Evolutionary conservation across 208 protist genomes (phyloP), one percentile per base, ranked within the genome.

Genomic region (Trypanosoma congolense): DNA sequence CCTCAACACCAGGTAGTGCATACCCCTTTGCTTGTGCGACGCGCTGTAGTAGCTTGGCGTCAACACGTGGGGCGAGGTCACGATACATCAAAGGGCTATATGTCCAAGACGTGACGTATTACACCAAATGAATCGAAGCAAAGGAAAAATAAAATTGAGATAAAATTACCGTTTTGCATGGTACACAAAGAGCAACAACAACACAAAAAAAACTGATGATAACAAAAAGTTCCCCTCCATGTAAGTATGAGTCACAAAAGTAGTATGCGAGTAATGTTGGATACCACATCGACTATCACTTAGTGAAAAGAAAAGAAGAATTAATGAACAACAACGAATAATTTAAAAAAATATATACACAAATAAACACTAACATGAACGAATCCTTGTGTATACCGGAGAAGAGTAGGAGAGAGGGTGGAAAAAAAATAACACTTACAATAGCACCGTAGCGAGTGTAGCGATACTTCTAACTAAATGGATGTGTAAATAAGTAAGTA

Each of bases 21-120:
- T 47, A 16, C 49, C 30, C 19, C 1, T 29, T 56, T 19, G 10
- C n/a, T 53, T 12, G 35, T n/a, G 52, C 19, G 6, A 61, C 54
- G 18, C 55, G 35, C 46, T 56, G 49, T 33, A 56, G 18, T 4
- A 58, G 28, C 21, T 29, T 35, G 3, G 30, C 36, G 33, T 53
- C 41, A 22, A 64, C 48, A 1, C 2, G 49, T 61, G 65, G 58
- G 33, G 58, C 58, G 44, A 57, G 65, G 41, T 63, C 58, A 53
- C 57, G 56, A 36, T 45, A 24, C 65, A 64, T 59, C 19, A 12
- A 38, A 18, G 35, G 12, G 24, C 26, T 12, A 25, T 28, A 64
- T 18, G 48, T 5, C 30, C 26, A 18, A 12, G 21, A 25, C 9
- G 9, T 19, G 9, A 18, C 43, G 9, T n/a, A n/a, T n/a, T n/a